phyloP scores from a whole-genome alignment of 106 monocot genomes.

The Platanthera guangdongensis region DNA sequence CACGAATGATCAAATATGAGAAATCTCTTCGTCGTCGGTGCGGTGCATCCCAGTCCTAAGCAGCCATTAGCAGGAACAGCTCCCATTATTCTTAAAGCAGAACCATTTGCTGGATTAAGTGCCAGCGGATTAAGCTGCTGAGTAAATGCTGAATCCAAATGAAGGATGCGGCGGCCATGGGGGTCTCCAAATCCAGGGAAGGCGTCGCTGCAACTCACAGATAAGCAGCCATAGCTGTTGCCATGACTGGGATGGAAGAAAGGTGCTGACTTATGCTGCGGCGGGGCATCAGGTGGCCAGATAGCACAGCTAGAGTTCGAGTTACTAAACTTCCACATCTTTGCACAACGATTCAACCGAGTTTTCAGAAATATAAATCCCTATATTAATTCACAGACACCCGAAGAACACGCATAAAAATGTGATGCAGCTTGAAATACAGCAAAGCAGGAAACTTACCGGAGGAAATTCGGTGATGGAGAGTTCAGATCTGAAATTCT shows the following conservation, averaged over 20 bases:
- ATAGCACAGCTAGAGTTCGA: slow-evolving; percentile 11
- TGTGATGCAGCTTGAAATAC: neutral
- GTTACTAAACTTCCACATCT: slow-evolving; percentile 27
- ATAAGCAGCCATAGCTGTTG: slow-evolving; percentile 13
- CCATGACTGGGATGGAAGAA: slow-evolving; percentile 13
- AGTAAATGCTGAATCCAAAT: slow-evolving; percentile 6
- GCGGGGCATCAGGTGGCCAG: slow-evolving; percentile 11
- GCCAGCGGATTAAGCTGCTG: neutral
- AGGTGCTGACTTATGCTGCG: slow-evolving; percentile 15
- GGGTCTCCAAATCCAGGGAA: slow-evolving; percentile 11
- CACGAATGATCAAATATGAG: slow-evolving; percentile 37
- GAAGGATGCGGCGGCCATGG: neutral
- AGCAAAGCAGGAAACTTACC: neutral
- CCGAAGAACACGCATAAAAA: neutral
- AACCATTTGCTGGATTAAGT: neutral
- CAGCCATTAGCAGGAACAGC: neutral
- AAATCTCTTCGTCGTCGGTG: slow-evolving; percentile 22
- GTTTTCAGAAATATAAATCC: slow-evolving; percentile 12
- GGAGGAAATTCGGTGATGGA: neutral
- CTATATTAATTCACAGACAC: no score
- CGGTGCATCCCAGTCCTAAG: neutral
- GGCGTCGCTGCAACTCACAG: neutral
- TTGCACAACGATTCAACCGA: neutral
- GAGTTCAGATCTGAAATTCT: neutral
- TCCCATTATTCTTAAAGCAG: no score